phyloP scores from a whole-genome alignment of 164 flowering plant genomes.

The Vitis labrusca region DNA sequence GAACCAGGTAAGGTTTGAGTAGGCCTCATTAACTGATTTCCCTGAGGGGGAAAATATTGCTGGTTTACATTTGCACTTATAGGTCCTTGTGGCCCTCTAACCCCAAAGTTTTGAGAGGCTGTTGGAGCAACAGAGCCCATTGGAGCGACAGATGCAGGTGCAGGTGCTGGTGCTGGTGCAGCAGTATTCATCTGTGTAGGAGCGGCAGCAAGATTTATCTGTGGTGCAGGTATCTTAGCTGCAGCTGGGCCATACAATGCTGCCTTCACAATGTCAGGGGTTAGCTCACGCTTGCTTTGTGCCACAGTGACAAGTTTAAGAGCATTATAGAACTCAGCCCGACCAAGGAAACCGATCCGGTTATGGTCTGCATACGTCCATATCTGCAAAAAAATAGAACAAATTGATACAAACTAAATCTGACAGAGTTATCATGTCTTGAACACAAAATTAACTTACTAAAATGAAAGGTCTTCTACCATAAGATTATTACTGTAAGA shows the following conservation, averaged over 20 bases:
- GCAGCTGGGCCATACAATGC: slow-evolving; percentile 88
- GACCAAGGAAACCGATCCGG: slow-evolving; percentile 72
- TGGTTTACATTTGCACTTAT: slow-evolving; percentile 23
- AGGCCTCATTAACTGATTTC: slow-evolving; percentile 50
- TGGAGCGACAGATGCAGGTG: slow-evolving; percentile 31
- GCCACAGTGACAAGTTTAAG: slow-evolving; percentile 97
- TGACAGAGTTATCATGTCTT: neutral
- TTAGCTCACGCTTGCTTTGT: slow-evolving; percentile 82
- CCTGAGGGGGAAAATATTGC: slow-evolving; percentile 40
- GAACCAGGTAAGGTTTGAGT: slow-evolving; percentile 42
- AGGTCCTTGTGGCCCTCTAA: slow-evolving; percentile 37
- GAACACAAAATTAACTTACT: neutral
- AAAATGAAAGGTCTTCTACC: neutral
- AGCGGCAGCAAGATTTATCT: slow-evolving; percentile 58
- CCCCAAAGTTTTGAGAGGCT: slow-evolving; percentile 48
- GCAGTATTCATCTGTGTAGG: slow-evolving; percentile 35
- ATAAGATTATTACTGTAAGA: no score
- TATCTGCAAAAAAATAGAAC: slow-evolving; percentile 45
- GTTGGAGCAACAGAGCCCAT: slow-evolving; percentile 25
- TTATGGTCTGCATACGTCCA: slow-evolving; percentile 85
- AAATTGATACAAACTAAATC: neutral
- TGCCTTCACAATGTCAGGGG: slow-evolving; percentile 89
- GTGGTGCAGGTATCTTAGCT: slow-evolving; percentile 95
- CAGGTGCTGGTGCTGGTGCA: slow-evolving; percentile 41
- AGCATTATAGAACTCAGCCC: slow-evolving; percentile 86